Conservation (phyloP, 441 rosid species). For the Mallotus repandus region DNA sequence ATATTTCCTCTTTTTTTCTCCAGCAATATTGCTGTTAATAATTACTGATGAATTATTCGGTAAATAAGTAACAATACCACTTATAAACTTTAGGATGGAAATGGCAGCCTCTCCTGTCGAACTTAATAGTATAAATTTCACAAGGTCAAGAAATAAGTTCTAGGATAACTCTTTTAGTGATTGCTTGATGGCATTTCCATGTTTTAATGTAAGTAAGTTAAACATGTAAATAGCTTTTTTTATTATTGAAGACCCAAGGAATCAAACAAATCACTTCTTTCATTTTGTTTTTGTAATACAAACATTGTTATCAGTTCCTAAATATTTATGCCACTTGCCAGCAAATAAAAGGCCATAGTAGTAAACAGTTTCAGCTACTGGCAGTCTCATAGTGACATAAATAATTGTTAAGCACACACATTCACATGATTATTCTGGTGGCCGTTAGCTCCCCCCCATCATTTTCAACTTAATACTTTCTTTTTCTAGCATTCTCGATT, state of each 20-base stretch:
- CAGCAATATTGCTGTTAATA: not conserved
- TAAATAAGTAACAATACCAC: not conserved
- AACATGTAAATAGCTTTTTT: not conserved
- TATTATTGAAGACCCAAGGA: not conserved
- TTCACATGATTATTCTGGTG: conserved; percentile 2
- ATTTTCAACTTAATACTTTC: not conserved
- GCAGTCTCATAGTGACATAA: not conserved
- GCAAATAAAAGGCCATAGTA: not conserved
- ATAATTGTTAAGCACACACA: not conserved
- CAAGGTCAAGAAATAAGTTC: not conserved
- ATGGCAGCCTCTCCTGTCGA: not conserved
- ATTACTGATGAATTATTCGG: not conserved
- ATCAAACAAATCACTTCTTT: not conserved
- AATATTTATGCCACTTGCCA: too few relatives aligned
- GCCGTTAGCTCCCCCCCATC: not conserved
- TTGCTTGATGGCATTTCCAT: not conserved
- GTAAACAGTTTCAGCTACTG: not conserved
- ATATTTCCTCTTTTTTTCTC: not conserved
- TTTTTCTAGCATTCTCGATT: not conserved
- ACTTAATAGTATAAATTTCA: not conserved
- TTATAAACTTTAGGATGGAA: not conserved
- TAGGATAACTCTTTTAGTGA: not conserved
- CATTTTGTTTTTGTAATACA: not conserved
- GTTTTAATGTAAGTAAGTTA: not conserved
- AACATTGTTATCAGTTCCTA: not conserved